Evolutionary conservation across 345 rosid species (phyloP), one percentile per base, ranked within the genome.

Genomic region (Rhodamnia argentea): DNA sequence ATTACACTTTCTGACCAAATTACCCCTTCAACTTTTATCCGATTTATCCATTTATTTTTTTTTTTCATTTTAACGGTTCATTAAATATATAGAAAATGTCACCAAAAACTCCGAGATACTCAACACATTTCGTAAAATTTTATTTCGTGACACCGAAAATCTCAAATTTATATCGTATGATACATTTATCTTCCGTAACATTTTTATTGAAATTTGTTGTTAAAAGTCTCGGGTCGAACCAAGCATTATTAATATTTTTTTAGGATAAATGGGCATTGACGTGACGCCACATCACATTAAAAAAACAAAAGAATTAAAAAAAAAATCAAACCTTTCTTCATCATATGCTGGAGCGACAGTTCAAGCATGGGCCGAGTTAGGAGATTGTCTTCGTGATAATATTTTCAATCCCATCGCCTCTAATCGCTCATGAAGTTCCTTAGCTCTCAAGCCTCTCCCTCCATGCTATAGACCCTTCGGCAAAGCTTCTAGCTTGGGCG

Each of bases 391-490:
- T 47, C 92, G 58, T 92, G 82, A 86, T 92, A 88, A 11, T 88
- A 90, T 56, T 90, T 94, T 70, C 88, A 91, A 85, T 56, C 92
- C 84, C 91, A 91, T 82, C 92, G 89, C 60, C 91, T 93, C 83
- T 94, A 92, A 85, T 91, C 95, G 44, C 90, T 94, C 91, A 92
- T 91, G 86, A 88, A 91, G 87, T 92, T 96, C 53, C 85, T 92
- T 44, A 89, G 89, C 87, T 94, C 93, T 51, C 94, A 89, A 84
- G 52, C 89, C 74, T 91, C 98, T 84, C 93, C 47, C 47, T 95
- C 86, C 96, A 93, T 85, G 96, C 94, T 55, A 98, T 96, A 4
- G 98, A 94, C 58, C 97, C 98, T 13, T 96, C 95, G 87, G 98
- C 98, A 75, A 96, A 94, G 91, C 95, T 96, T 85, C 23, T 0